A percentile compares a stretch with the other conserved stretches of the same genome.
phyloP scores from a whole-genome alignment of 768 basidiomycete genomes.

The Lactarius hengduanensis region DNA sequence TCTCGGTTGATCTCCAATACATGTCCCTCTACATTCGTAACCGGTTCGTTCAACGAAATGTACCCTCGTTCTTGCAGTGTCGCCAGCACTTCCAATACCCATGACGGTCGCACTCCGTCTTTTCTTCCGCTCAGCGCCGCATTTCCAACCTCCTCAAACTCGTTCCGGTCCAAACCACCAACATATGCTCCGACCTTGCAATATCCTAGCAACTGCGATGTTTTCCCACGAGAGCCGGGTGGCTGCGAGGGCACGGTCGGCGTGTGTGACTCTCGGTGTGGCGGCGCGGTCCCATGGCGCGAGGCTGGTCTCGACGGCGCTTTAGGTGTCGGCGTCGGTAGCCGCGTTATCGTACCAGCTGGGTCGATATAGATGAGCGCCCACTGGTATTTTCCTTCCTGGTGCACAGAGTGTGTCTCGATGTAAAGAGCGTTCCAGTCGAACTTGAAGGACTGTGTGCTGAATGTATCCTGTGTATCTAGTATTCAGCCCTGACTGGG shows the following conservation, averaged over 20 bases:
- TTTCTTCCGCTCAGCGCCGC: conserved; percentile 18
- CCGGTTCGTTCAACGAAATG: conserved; percentile 16
- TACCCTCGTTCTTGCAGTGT: conserved; percentile 25
- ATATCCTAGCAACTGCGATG: conserved; percentile 26
- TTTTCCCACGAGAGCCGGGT: conserved; percentile 7
- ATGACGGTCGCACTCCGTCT: conserved; percentile 19
- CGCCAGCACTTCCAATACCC: conserved; percentile 24
- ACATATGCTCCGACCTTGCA: conserved; percentile 26
- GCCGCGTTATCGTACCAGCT: conserved; percentile 16
- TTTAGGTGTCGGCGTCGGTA: conserved; percentile 19
- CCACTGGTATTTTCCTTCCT: conserved; percentile 28
- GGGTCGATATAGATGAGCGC: conserved; percentile 24
- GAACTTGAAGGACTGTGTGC: conserved; percentile 26
- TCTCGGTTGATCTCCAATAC: conserved; percentile 28
- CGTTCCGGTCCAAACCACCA: conserved; percentile 18
- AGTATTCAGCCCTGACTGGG: conserved; percentile 2
- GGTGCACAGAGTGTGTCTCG: conserved; percentile 28
- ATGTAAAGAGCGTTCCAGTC: conserved; percentile 29
- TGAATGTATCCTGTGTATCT: conserved; percentile 12
- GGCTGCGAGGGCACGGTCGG: conserved; percentile 13
- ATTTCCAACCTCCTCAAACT: conserved; percentile 25
- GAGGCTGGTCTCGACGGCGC: conserved; percentile 23
- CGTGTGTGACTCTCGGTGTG: conserved; percentile 19
- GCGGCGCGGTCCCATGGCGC: conserved; percentile 10
- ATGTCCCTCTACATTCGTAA: conserved; percentile 16